Base-by-base conservation (phyloP, 371 early-diverging fungal genomes). In the Lichtheimia hyalospora region DNA sequence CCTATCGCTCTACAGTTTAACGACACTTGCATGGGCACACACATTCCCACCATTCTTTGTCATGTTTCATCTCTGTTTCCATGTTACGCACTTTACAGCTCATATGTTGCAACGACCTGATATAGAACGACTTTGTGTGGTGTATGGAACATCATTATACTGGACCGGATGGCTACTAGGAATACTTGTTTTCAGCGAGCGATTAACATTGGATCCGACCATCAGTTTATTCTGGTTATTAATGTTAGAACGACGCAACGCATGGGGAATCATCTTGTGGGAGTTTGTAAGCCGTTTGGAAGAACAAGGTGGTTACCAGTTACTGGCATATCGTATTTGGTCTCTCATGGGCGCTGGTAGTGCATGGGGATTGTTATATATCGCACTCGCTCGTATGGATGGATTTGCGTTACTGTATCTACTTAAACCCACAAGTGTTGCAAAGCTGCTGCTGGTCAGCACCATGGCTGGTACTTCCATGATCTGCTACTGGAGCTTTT, bases 191-290 rank as follows among this genome's bases (percentile, higher is more conserved):
- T 79, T 81, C 57, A 67, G 71, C 23, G 69, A 79, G 49, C 51
- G 75, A 34, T 63, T 79, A 14, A 61, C 70, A 5, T 61, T 69
- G 34, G 76, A 56, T 49, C 71, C 72, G 20, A 69, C 72, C 16
- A 61, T 60, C 5, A 28, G 69, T 21, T 54, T 62, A 24, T 87
- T 87, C 51, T 74, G 84, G 71, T 57, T 81, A 0, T 49, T 87
- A 24, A 66, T 87, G 58, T 50, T 83, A n/a, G 83, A 84, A 60
- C 73, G 87, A 42, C 66, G 87, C 52, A 82, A 83, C 68, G 83
- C 84, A 8, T 87, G 87, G 87, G 87, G 87, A 6, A 67, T 85
- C 49, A 76, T 87, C 61, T 76, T 79, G 13, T 87, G 87, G 87
- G 87, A 87, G 58, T 84, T 75, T 42, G 62, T 79, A 49, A 77